These are phyloP conservation scores for Olyra latifolia DNA, from an alignment of 176 grass and related monocot genomes.

Conservation along the genomic window DNA sequence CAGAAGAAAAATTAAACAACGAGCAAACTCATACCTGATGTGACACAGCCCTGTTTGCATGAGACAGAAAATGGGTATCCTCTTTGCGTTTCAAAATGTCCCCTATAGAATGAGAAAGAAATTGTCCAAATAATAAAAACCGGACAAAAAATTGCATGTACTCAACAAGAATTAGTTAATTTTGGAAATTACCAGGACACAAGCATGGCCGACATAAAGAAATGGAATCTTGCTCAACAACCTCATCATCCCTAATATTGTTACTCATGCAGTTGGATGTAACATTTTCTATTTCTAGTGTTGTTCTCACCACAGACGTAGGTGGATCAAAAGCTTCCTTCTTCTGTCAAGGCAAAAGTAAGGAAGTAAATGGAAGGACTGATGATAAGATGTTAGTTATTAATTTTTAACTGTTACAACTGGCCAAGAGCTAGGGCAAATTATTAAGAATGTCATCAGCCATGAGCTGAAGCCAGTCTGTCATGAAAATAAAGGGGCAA, in stretches of 20 bases:
- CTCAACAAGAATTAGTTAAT: not conserved
- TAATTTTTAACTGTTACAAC: too few relatives aligned
- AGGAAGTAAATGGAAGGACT: not conserved
- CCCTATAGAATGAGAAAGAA: constrained; percentile 32
- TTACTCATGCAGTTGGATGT: not conserved
- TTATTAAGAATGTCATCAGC: not conserved
- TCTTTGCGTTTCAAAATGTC: constrained; percentile 19
- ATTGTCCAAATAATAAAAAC: not conserved
- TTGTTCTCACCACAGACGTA: not conserved
- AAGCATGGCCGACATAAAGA: constrained; percentile 27
- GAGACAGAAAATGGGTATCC: not conserved
- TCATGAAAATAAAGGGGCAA: not conserved
- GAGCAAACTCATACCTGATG: constrained; percentile 17
- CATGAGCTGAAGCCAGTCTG: not conserved
- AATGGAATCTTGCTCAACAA: not conserved
- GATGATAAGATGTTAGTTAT: not conserved
- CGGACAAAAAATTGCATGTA: not conserved
- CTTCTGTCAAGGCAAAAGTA: constrained; percentile 28
- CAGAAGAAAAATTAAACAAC: constrained; percentile 5
- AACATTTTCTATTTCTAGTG: not conserved
- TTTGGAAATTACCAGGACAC: not conserved
- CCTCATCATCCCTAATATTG: not conserved
- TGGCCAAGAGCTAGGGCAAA: too few relatives aligned
- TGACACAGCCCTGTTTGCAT: not conserved
- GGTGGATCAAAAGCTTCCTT: constrained; percentile 39